A percentile compares a stretch with the other conserved stretches of the same genome.
Evolutionary conservation across 495 filamentous ascomycete genomes (phyloP).

Genomic region (Ramalina intermedia): DNA sequence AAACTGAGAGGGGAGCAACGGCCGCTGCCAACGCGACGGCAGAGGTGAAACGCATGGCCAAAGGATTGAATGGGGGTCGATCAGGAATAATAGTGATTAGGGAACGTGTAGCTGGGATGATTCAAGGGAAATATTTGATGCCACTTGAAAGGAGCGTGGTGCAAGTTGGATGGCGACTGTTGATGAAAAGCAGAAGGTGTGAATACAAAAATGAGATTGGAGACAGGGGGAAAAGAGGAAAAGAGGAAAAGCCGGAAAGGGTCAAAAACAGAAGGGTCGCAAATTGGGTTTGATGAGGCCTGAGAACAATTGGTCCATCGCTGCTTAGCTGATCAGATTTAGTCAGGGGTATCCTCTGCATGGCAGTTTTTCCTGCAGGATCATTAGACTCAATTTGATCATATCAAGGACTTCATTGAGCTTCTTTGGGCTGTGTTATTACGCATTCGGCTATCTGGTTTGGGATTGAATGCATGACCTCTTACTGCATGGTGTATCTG

Average conservation of each 20-base stretch:
- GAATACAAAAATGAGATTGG: not conserved
- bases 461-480: too few relatives aligned
- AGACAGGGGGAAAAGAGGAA: not conserved
- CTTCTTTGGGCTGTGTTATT: too few relatives aligned
- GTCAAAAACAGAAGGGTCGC: not conserved
- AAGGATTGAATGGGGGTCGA: not conserved
- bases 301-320: too few relatives aligned
- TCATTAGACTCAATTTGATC: too few relatives aligned
- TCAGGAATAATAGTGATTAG: constrained; percentile 2
- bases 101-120: not conserved
- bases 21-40: constrained; percentile 28
- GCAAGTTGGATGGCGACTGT: not conserved
- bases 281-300: not conserved
- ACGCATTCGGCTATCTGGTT: too few relatives aligned
- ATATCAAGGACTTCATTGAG: too few relatives aligned
- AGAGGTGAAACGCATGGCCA: constrained; percentile 28
- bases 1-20: constrained; percentile 27
- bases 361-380: too few relatives aligned
- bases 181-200: not conserved
- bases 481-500: too few relatives aligned
- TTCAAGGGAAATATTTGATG: not conserved
- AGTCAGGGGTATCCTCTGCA: too few relatives aligned
- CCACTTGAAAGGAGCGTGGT: constrained; percentile 4
- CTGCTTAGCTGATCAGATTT: too few relatives aligned
- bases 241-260: not conserved